Conservation (phyloP, 2,329 filamentous ascomycete species). For the Sarocladium oryzae region DNA sequence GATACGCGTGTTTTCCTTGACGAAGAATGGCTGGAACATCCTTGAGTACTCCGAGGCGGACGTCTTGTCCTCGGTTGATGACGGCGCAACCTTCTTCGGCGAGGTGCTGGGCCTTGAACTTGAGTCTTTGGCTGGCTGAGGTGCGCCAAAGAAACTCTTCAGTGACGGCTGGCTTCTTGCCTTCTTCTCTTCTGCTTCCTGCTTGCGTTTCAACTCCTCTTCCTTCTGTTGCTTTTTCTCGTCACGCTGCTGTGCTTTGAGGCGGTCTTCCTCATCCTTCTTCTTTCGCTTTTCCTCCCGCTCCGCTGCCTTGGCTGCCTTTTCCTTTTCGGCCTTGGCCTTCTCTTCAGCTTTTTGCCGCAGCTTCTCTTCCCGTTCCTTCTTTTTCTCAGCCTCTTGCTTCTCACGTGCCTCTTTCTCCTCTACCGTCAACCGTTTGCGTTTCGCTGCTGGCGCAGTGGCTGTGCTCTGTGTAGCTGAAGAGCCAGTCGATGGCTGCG, state of each 20-base stretch:
- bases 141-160: slow-evolving; percentile 38
- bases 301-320: slow-evolving; percentile 29
- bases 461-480: neutral
- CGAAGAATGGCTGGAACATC: slow-evolving; percentile 73
- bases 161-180: slow-evolving; percentile 41
- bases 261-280: slow-evolving; percentile 34
- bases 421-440: slow-evolving; percentile 34
- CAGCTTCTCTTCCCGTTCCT: slow-evolving; percentile 28
- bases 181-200: slow-evolving; percentile 42
- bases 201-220: slow-evolving; percentile 33
- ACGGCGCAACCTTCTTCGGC: neutral
- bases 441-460: slow-evolving; percentile 30
- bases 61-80: slow-evolving; percentile 15
- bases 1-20: slow-evolving; percentile 66
- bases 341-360: slow-evolving; percentile 23
- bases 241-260: slow-evolving; percentile 34
- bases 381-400: slow-evolving; percentile 27
- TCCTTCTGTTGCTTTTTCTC: slow-evolving; percentile 45
- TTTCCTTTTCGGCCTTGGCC: slow-evolving; percentile 32
- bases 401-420: slow-evolving; percentile 30
- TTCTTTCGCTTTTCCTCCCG: slow-evolving; percentile 34
- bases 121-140: slow-evolving; percentile 11
- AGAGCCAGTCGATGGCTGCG: neutral
- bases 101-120: neutral
- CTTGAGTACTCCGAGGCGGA: slow-evolving; percentile 49